Evolutionary conservation across 805 yeast genomes (phyloP).

Genomic region (Wickerhamiella sorbophila): DNA sequence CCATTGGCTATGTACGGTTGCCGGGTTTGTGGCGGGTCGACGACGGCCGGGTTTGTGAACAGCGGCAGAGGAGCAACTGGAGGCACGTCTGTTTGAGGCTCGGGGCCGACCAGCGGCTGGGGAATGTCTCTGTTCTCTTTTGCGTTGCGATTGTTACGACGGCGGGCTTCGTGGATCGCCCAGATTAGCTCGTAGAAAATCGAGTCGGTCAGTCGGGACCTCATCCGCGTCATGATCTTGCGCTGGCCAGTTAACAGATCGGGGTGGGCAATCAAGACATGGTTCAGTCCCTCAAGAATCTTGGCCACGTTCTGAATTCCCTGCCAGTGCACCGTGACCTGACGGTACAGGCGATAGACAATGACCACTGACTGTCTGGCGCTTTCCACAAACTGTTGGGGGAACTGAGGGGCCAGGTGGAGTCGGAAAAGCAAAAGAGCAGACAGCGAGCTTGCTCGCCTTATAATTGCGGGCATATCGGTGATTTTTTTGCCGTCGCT

Average conservation of each 20-base stretch:
- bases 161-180: slow-evolving; percentile 87
- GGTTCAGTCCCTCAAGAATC: slow-evolving; percentile 75
- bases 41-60: slow-evolving; percentile 29
- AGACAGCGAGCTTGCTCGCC: slow-evolving; percentile 70
- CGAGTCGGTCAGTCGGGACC: slow-evolving; percentile 85
- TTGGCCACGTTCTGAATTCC: slow-evolving; percentile 82
- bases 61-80: slow-evolving; percentile 39
- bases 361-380: slow-evolving; percentile 90
- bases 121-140: slow-evolving; percentile 11
- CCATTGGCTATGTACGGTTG: too few relatives aligned
- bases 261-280: slow-evolving; percentile 76
- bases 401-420: slow-evolving; percentile 62
- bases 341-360: slow-evolving; percentile 74
- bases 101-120: slow-evolving; percentile 10
- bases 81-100: slow-evolving; percentile 39
- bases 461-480: slow-evolving; percentile 72
- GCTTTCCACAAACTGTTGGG: slow-evolving; percentile 59
- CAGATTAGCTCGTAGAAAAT: slow-evolving; percentile 83
- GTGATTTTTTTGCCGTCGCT: slow-evolving; percentile 42
- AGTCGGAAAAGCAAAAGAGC: slow-evolving; percentile 68
- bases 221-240: slow-evolving; percentile 74
- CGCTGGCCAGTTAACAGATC: slow-evolving; percentile 58
- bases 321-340: slow-evolving; percentile 84
- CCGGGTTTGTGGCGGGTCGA: not conserved
- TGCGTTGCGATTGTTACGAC: slow-evolving; percentile 32